Evolutionary conservation across 306 rosid species (phyloP).

Genomic region (Vigna nakashimae): DNA sequence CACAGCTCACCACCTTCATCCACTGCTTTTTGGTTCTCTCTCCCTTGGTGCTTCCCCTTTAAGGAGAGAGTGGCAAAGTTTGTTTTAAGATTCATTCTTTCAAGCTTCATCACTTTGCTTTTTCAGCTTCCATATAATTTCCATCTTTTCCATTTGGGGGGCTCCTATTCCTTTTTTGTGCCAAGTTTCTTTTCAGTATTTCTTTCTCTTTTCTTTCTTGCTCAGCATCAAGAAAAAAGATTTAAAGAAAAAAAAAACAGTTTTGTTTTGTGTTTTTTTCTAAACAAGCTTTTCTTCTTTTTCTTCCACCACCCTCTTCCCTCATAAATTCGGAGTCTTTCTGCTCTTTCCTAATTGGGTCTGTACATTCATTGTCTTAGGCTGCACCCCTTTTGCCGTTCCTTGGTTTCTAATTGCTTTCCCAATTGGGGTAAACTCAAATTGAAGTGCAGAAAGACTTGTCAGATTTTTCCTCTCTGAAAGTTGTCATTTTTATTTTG

Average conservation of each 20-base stretch:
- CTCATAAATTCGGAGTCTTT: conserved; percentile 49
- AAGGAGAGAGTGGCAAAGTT: conserved; percentile 41
- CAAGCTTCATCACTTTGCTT: conserved; percentile 55
- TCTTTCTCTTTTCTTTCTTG: conserved; percentile 46
- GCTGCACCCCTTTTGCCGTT: conserved; percentile 28
- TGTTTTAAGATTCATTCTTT: conserved; percentile 60
- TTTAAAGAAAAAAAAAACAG: background rate
- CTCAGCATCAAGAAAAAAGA: conserved; percentile 46
- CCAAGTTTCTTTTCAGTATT: conserved; percentile 29
- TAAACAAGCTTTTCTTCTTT: conserved; percentile 7
- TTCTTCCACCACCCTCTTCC: background rate
- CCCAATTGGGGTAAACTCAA: conserved; percentile 53
- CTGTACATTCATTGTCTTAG: conserved; percentile 40
- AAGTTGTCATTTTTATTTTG: conserved; percentile 35
- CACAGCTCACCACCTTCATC: conserved; percentile 65
- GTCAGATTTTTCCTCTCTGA: conserved; percentile 26
- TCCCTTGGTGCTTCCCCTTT: conserved; percentile 21
- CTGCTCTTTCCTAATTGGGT: conserved; percentile 45
- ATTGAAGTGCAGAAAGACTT: conserved; percentile 39
- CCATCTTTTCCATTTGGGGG: conserved; percentile 47
- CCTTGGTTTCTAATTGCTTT: conserved; percentile 35
- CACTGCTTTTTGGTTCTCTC: conserved; percentile 42
- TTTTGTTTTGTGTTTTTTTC: conserved; percentile 23
- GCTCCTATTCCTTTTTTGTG: conserved; percentile 38
- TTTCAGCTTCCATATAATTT: conserved; percentile 47